Evolutionary conservation across 2,329 filamentous ascomycete genomes (phyloP), one percentile per base, ranked within the genome.

Genomic region (Aspergillus sp.): DNA sequence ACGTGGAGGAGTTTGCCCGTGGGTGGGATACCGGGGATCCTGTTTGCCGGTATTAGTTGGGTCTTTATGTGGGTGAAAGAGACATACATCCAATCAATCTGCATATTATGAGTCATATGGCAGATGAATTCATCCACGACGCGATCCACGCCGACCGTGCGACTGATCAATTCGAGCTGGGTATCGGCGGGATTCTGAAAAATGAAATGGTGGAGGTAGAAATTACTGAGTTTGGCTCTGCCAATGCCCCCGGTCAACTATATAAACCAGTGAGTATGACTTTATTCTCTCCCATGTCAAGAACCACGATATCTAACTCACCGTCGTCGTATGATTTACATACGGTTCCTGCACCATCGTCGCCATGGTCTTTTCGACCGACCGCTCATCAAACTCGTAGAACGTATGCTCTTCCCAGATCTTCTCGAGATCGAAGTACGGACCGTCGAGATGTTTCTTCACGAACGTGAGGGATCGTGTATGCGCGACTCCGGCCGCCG

Each of bases 331-430:
- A 69, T 92, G 88, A 69, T 92, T 92, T 1, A 93, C 90, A 67
- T 92, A 92, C 1, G 90, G 90, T 71, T 91, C 86, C 52, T 87
- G 81, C 1, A 92, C 89, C 90, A 93, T 92, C 0, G 90, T 92
- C n/a, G 81, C 81, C 90, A 93, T 92, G 0, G 90, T 93, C 63
- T 86, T 84, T 62, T 86, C 85, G 0, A 91, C 89, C 2, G 85
- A 85, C 11, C 89, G 82, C 57, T 87, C 85, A 1, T 74, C 85
- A 70, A 93, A 93, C 70, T 92, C 89, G 65, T 84, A 89, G 49
- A 82, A 81, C 0, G 87, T 90, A 71, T 94, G 90, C 73, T 92
- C 89, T 7, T 92, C 89, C 90, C 90, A 94, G 52, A 92, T 87
- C 1, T 82, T 82, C 69, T 93, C 90, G 9, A 93, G 83, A 64